Evolutionary conservation across 2,329 filamentous ascomycete species (phyloP).

Genomic region (Paracorniculantispora psalliotae): DNA sequence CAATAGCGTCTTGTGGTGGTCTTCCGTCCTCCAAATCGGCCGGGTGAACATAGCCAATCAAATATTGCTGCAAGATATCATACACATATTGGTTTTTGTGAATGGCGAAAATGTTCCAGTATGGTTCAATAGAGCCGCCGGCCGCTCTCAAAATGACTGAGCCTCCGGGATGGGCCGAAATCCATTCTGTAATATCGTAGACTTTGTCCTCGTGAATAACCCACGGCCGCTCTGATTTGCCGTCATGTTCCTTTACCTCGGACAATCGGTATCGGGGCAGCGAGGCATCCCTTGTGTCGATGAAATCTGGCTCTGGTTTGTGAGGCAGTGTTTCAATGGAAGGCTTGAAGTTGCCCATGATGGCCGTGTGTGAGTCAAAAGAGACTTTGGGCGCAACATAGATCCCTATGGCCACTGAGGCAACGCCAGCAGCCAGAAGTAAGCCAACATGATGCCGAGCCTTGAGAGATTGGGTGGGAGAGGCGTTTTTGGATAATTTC

Average conservation of each 20-base stretch:
- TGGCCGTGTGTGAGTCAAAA: background rate
- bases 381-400: slow-evolving; percentile 3
- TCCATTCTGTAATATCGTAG: slow-evolving; percentile 67
- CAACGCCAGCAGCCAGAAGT: background rate
- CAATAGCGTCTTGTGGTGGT: slow-evolving; percentile 48
- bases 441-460: background rate
- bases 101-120: slow-evolving; percentile 67
- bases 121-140: slow-evolving; percentile 59
- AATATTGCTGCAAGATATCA: slow-evolving; percentile 60
- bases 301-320: background rate
- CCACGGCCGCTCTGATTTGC: slow-evolving; percentile 53
- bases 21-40: slow-evolving; percentile 55
- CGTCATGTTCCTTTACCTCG: slow-evolving; percentile 50
- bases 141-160: slow-evolving; percentile 63
- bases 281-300: slow-evolving; percentile 32
- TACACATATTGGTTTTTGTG: slow-evolving; percentile 61
- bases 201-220: slow-evolving; percentile 59
- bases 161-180: slow-evolving; percentile 60
- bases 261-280: slow-evolving; percentile 46
- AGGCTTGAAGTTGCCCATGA: slow-evolving; percentile 7
- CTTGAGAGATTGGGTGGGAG: background rate
- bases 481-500: background rate
- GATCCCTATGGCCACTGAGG: background rate
- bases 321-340: background rate
- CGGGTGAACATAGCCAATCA: slow-evolving; percentile 56